A percentile compares a stretch with the other conserved stretches of the same genome.
phyloP scores from a whole-genome alignment of 129 eudicot species.

The Logfia minima region DNA sequence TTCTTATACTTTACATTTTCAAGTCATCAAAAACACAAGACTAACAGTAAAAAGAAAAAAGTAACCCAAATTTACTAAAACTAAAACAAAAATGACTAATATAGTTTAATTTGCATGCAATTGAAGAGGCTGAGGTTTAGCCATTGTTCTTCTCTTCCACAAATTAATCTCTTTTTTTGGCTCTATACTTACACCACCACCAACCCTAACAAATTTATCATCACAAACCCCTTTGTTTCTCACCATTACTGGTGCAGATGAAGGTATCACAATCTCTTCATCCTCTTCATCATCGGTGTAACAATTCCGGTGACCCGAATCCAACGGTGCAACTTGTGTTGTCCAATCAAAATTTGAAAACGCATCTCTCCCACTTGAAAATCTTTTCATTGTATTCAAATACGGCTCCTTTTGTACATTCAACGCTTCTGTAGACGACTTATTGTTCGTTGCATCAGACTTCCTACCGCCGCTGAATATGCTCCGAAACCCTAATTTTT shows the following conservation, averaged over 20 bases:
- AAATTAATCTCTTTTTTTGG: conserved; percentile 77
- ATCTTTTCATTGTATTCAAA: conserved; percentile 58
- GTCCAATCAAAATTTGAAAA: conserved; percentile 63
- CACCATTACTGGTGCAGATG: conserved; percentile 63
- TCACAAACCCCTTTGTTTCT: conserved; percentile 40
- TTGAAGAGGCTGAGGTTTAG: conserved; percentile 73
- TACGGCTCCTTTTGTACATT: conserved; percentile 34
- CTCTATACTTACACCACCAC: conserved; percentile 40
- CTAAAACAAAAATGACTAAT: background rate
- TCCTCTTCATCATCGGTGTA: conserved; percentile 46
- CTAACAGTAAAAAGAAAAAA: background rate
- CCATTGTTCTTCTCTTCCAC: conserved; percentile 90
- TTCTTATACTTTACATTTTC: background rate
- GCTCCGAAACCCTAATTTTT: conserved; percentile 22
- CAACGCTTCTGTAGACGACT: conserved; percentile 6
- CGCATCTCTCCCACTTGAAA: conserved; percentile 57
- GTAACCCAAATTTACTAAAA: background rate
- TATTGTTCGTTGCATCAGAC: conserved; percentile 31
- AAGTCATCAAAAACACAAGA: background rate
- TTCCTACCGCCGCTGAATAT: conserved; percentile 34
- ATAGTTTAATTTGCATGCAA: conserved; percentile 26
- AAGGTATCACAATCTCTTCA: conserved; percentile 38
- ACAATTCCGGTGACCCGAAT: conserved; percentile 30
- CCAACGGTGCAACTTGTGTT: conserved; percentile 56
- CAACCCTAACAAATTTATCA: conserved; percentile 18